These are phyloP conservation scores for Solanum ossicruentum DNA, from an alignment of 257 asterid genomes.

Conservation along the genomic window DNA sequence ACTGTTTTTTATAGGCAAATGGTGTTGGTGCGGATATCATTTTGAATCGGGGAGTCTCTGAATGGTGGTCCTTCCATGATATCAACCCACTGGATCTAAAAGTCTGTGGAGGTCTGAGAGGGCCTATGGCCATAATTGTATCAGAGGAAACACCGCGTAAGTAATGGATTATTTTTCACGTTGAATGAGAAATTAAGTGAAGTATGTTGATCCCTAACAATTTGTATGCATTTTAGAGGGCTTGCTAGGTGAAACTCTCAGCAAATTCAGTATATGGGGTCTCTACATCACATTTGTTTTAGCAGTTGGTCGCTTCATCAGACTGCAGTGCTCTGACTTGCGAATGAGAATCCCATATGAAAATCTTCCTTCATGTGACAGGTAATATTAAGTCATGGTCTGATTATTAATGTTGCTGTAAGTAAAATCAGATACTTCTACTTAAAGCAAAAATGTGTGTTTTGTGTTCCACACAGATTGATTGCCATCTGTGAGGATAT, in stretches of 20 bases:
- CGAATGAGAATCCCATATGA: slow-evolving; percentile 98
- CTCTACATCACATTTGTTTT: slow-evolving; percentile 94
- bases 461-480: slow-evolving; percentile 39
- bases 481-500: slow-evolving; percentile 97
- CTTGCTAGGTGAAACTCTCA: slow-evolving; percentile 93
- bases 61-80: slow-evolving; percentile 98
- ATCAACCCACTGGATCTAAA: slow-evolving; percentile 29
- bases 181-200: neutral
- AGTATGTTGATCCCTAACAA: slow-evolving; percentile 1
- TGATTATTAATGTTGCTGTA: neutral
- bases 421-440: neutral
- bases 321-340: slow-evolving; percentile 91
- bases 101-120: slow-evolving; percentile 60
- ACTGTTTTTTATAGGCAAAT: slow-evolving; percentile 30
- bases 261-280: slow-evolving; percentile 99
- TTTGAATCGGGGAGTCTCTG: slow-evolving; percentile 41
- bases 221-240: slow-evolving; percentile 56
- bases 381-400: slow-evolving; percentile 28
- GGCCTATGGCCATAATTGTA: slow-evolving; percentile 92
- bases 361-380: slow-evolving; percentile 99
- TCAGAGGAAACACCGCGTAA: slow-evolving; percentile 99
- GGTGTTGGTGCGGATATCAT: slow-evolving; percentile 76
- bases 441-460: neutral
- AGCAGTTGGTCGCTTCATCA: slow-evolving; percentile 97
- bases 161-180: slow-evolving; percentile 8